Evolutionary conservation across 2,329 filamentous ascomycete genomes (phyloP).

Genomic region (Shiraia sp.): DNA sequence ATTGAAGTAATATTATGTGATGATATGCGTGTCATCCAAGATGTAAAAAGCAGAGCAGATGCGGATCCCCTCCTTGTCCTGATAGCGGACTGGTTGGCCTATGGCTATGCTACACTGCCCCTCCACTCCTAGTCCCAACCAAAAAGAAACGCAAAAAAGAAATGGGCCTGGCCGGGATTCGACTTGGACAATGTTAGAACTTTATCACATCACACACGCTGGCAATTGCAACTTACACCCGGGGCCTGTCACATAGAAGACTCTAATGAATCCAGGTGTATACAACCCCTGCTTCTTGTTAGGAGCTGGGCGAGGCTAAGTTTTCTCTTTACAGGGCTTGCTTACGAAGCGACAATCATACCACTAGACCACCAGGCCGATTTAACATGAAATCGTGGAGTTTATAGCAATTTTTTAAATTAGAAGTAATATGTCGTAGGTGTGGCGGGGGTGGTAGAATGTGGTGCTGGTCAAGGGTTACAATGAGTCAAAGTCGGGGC

Average conservation of each 20-base stretch:
- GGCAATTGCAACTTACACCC: constrained; percentile 22
- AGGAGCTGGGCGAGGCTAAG: constrained; percentile 5
- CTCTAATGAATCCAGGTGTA: constrained; percentile 25
- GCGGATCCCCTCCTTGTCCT: too few relatives aligned
- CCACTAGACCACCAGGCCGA: constrained; percentile 39
- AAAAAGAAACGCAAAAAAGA: constrained; percentile 4
- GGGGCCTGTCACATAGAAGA: constrained; percentile 42
- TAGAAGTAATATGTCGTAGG: background rate
- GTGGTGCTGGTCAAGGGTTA: background rate
- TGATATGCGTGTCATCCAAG: too few relatives aligned
- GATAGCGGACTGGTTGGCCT: too few relatives aligned
- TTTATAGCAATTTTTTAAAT: constrained; percentile 9
- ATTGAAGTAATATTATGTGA: too few relatives aligned
- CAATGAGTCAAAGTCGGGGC: too few relatives aligned
- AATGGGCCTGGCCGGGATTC: constrained; percentile 38
- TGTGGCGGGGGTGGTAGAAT: background rate
- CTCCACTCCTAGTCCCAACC: too few relatives aligned
- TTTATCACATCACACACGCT: background rate
- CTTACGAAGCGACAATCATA: constrained; percentile 35
- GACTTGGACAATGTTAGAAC: constrained; percentile 11
- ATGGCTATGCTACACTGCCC: too few relatives aligned
- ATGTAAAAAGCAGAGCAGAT: too few relatives aligned
- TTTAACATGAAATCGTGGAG: constrained; percentile 1
- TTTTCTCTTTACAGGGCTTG: too few relatives aligned
- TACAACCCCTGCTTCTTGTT: constrained; percentile 4